Conservation (phyloP, 2,329 filamentous ascomycete species). For the Alternaria alternata region DNA sequence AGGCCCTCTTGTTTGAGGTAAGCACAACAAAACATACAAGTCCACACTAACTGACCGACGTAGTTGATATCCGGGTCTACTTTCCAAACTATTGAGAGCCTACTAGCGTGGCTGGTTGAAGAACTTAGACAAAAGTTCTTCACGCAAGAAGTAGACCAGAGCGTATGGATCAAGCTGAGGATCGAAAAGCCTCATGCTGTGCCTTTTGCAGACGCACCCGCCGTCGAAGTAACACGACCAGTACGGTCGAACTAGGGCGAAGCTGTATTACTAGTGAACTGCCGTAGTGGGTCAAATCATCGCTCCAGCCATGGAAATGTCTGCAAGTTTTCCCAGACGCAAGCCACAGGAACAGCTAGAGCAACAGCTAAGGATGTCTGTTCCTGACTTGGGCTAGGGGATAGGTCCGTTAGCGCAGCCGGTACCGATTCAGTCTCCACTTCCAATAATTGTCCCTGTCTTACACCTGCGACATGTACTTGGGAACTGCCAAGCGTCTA, state of each 20-base stretch:
- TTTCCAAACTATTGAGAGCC: constrained; percentile 59
- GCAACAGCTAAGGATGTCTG: constrained; percentile 6
- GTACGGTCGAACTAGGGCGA: constrained; percentile 20
- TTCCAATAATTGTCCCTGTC: constrained; percentile 7
- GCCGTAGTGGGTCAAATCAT: neutral
- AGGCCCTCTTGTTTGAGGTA: constrained; percentile 70
- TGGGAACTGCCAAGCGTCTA: neutral
- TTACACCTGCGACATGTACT: neutral
- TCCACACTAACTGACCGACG: constrained; percentile 21
- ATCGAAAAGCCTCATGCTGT: constrained; percentile 79
- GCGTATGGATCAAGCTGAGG: constrained; percentile 65
- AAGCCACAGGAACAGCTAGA: constrained; percentile 10
- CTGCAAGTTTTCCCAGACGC: constrained; percentile 6
- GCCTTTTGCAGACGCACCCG: constrained; percentile 73
- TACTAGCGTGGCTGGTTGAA: constrained; percentile 50
- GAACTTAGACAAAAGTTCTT: constrained; percentile 55
- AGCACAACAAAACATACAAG: constrained; percentile 24
- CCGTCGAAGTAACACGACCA: constrained; percentile 64
- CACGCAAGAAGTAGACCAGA: constrained; percentile 35
- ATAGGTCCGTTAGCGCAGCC: constrained; percentile 11
- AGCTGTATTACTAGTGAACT: neutral
- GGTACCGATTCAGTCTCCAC: constrained; percentile 16
- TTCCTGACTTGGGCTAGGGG: constrained; percentile 13
- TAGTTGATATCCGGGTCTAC: constrained; percentile 54
- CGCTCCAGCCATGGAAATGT: neutral